Evolutionary conservation across 2,329 filamentous ascomycete species (phyloP).

Genomic region (Madurella fahalii): DNA sequence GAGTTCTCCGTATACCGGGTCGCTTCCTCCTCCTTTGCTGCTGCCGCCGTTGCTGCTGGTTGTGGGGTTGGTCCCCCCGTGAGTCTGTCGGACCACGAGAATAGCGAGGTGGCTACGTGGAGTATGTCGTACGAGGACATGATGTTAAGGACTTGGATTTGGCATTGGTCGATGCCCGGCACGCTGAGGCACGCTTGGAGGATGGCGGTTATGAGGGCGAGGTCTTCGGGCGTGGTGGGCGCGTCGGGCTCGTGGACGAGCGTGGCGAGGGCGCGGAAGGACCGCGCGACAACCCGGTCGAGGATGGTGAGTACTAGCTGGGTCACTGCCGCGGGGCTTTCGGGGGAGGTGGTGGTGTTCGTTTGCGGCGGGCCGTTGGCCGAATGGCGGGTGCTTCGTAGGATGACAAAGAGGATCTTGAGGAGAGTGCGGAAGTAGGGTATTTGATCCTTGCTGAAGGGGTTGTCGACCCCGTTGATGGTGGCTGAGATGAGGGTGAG

Average conservation of each 20-base stretch:
- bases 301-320: conserved; percentile 74
- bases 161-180: conserved; percentile 68
- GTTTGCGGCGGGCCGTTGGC: conserved; percentile 30
- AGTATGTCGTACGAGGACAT: conserved; percentile 68
- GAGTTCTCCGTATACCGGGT: conserved; percentile 92
- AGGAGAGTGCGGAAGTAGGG: conserved; percentile 80
- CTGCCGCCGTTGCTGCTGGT: conserved; percentile 27
- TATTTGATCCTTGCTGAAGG: conserved; percentile 49
- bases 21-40: conserved; percentile 63
- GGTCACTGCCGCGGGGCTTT: conserved; percentile 43
- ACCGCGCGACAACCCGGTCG: conserved; percentile 71
- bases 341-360: conserved; percentile 29
- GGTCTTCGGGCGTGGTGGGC: conserved; percentile 68
- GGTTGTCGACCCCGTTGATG: conserved; percentile 51
- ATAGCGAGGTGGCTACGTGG: conserved; percentile 79
- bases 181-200: conserved; percentile 79
- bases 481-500: conserved; percentile 49
- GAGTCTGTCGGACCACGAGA: conserved; percentile 88
- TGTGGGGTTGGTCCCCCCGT: conserved; percentile 35
- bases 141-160: conserved; percentile 66
- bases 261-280: conserved; percentile 75
- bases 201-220: conserved; percentile 82
- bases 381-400: conserved; percentile 59
- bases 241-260: conserved; percentile 73
- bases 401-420: conserved; percentile 76